Percentiles rank a stretch among this genome's conserved stretches.
Conservation (phyloP, 73 alveolate genomes). For the Tetrahymena elliotti region DNA sequence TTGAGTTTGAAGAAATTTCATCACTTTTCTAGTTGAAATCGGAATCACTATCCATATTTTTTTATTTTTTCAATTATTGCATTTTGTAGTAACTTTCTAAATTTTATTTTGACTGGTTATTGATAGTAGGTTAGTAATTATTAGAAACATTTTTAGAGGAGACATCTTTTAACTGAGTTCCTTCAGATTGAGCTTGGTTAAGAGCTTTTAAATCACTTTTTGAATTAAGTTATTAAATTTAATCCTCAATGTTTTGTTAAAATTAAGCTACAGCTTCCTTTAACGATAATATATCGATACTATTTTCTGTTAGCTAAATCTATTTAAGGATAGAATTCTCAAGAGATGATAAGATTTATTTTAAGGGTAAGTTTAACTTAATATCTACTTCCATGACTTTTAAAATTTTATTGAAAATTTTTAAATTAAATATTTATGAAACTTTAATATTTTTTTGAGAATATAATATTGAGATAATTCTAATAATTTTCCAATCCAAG, state of each 20-base stretch:
- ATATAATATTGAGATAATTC: background rate
- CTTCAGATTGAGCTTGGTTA: background rate
- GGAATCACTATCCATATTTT: background rate
- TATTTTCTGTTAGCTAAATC: background rate
- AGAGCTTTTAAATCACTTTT: background rate
- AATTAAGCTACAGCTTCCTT: background rate
- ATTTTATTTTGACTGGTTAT: background rate
- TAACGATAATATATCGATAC: background rate
- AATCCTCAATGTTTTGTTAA: background rate
- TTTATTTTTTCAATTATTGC: background rate
- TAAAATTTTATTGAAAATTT: too few species aligned
- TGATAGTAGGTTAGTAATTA: background rate
- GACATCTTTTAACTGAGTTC: background rate
- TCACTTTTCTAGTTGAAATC: background rate
- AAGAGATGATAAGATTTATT: background rate
- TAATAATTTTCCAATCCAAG: background rate
- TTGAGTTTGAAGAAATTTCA: background rate
- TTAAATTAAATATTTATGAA: too few species aligned
- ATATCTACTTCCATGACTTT: background rate
- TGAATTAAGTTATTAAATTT: too few species aligned
- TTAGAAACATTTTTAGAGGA: background rate
- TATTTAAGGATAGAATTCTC: background rate
- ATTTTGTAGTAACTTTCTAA: background rate
- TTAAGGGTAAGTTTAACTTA: background rate
- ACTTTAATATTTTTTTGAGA: background rate